These are phyloP conservation scores for Grigorovia humatica DNA, from an alignment of 805 yeast species.

Conservation along the genomic window DNA sequence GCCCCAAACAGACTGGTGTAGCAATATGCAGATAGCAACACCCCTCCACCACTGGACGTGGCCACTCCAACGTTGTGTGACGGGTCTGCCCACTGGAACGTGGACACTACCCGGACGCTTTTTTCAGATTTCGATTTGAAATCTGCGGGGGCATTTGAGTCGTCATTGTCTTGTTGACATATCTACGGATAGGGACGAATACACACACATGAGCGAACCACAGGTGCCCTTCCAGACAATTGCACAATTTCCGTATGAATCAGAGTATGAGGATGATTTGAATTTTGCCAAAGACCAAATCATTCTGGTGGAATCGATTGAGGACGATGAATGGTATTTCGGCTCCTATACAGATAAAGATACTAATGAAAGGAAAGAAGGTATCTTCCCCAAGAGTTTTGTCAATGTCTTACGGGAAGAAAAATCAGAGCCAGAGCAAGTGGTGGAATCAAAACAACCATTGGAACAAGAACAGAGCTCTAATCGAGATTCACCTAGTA, in stretches of 20 bases:
- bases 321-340: conserved; percentile 86
- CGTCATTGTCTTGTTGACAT: no score
- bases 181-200: background rate
- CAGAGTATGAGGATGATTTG: conserved; percentile 78
- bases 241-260: conserved; percentile 56
- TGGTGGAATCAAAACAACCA: no score
- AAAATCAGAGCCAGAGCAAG: background rate
- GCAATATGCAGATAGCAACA: no score
- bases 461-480: background rate
- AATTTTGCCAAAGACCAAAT: conserved; percentile 56
- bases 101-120: background rate
- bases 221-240: conserved; percentile 53
- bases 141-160: background rate
- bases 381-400: conserved; percentile 83
- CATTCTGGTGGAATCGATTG: conserved; percentile 66
- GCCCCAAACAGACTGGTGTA: no score
- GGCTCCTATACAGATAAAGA: conserved; percentile 47
- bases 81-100: no score
- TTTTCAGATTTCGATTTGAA: no score
- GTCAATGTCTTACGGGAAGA: conserved; percentile 35
- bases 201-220: conserved; percentile 17
- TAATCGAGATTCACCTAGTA: no score
- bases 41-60: no score
- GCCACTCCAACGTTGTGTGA: no score
- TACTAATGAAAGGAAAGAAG: conserved; percentile 40